Conservation (phyloP, 108 stramenopile genomes). For the Skeletonema marinoi region DNA sequence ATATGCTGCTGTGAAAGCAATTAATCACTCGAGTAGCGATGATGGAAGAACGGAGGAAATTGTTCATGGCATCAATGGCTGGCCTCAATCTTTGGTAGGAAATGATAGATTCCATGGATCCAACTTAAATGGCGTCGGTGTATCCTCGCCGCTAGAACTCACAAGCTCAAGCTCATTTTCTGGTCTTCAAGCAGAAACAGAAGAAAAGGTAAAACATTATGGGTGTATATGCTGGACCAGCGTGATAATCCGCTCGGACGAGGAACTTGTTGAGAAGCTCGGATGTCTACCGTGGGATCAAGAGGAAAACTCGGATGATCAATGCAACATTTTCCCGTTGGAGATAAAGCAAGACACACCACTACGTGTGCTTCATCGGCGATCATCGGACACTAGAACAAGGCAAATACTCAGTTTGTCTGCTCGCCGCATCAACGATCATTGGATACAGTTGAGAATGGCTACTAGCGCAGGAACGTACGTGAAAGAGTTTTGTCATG, state of each 20-base stretch:
- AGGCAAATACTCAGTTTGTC: slow-evolving; percentile 53
- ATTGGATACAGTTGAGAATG: slow-evolving; percentile 70
- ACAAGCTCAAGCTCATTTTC: slow-evolving; percentile 52
- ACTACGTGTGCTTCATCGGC: slow-evolving; percentile 78
- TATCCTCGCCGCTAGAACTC: slow-evolving; percentile 48
- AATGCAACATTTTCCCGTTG: slow-evolving; percentile 47
- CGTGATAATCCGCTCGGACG: slow-evolving; percentile 36
- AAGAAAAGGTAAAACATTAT: slow-evolving; percentile 83
- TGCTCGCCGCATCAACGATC: slow-evolving; percentile 64
- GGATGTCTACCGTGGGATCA: slow-evolving; percentile 24
- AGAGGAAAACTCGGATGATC: background rate
- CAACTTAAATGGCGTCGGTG: slow-evolving; percentile 71
- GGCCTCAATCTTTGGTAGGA: slow-evolving; percentile 33
- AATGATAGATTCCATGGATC: slow-evolving; percentile 49
- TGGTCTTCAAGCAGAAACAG: slow-evolving; percentile 75
- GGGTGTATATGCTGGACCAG: slow-evolving; percentile 79
- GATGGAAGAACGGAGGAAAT: slow-evolving; percentile 8
- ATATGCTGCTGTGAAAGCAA: slow-evolving; percentile 32
- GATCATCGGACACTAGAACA: slow-evolving; percentile 60
- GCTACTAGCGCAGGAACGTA: slow-evolving; percentile 83
- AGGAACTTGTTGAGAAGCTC: slow-evolving; percentile 30
- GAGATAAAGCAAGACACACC: slow-evolving; percentile 79
- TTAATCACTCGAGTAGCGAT: slow-evolving; percentile 45
- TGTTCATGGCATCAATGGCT: slow-evolving; percentile 18
- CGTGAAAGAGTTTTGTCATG: slow-evolving; percentile 91